Percentiles rank a stretch among this genome's conserved stretches.
Conservation (phyloP, 73 alveolate species). For the Paramecium tetraurelia region DNA sequence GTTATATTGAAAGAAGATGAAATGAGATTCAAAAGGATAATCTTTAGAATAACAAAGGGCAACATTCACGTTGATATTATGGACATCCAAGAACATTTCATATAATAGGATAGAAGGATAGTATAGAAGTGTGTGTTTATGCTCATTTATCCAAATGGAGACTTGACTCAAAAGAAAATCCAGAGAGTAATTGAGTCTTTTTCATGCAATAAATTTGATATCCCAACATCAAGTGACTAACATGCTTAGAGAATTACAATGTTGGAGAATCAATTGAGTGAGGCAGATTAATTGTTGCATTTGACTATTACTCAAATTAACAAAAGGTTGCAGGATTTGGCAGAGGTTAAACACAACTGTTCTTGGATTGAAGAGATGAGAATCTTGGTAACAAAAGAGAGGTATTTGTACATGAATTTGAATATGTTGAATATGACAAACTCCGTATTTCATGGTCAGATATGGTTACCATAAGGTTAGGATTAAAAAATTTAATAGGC, state of each 20-base stretch:
- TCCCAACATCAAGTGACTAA: slow-evolving; percentile 58
- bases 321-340: slow-evolving; percentile 31
- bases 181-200: slow-evolving; percentile 80
- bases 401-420: not conserved
- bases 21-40: slow-evolving; percentile 80
- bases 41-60: slow-evolving; percentile 94
- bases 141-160: slow-evolving; percentile 73
- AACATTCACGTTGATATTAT: slow-evolving; percentile 76
- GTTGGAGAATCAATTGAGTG: slow-evolving; percentile 56
- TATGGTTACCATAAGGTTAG: slow-evolving; percentile 68
- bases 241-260: slow-evolving; percentile 15
- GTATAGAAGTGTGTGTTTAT: slow-evolving; percentile 68
- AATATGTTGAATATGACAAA: slow-evolving; percentile 33
- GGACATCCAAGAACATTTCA: slow-evolving; percentile 64
- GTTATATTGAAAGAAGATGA: slow-evolving; percentile 78
- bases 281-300: slow-evolving; percentile 52
- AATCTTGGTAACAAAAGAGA: slow-evolving; percentile 9
- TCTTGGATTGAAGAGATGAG: slow-evolving; percentile 41
- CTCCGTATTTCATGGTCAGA: slow-evolving; percentile 58
- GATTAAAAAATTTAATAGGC: slow-evolving; percentile 38
- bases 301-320: slow-evolving; percentile 67
- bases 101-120: not conserved
- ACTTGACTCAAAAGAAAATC: slow-evolving; percentile 57
- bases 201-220: slow-evolving; percentile 72
- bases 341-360: not conserved